These are phyloP conservation scores for Cystofilobasidium macerans DNA, from an alignment of 768 basidiomycete genomes.

Conservation along the genomic window DNA sequence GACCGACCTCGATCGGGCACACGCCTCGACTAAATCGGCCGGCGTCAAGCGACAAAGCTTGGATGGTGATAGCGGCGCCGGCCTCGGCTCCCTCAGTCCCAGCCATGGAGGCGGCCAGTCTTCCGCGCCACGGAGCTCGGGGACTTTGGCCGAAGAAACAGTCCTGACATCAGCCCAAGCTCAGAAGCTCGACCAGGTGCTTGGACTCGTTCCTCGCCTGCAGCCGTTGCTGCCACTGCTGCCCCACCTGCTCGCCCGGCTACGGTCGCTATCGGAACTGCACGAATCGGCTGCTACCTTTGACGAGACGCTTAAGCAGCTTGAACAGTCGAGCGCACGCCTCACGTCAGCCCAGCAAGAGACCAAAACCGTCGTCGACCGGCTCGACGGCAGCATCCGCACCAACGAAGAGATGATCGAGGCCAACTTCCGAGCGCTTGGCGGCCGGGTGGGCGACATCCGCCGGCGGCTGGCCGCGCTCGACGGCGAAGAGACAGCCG, in stretches of 20 bases:
- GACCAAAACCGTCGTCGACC: constrained; percentile 52
- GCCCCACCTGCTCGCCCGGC: constrained; percentile 73
- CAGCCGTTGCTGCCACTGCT: constrained; percentile 43
- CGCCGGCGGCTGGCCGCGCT: constrained; percentile 44
- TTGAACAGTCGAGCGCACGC: constrained; percentile 20
- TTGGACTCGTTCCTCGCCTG: constrained; percentile 40
- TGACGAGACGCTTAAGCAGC: constrained; percentile 49
- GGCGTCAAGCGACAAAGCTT: neutral
- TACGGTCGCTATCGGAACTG: constrained; percentile 69
- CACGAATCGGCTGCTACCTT: constrained; percentile 76
- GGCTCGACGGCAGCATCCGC: constrained; percentile 64
- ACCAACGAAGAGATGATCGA: constrained; percentile 61
- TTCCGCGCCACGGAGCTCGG: too few species aligned
- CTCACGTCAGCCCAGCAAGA: constrained; percentile 65
- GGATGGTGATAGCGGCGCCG: neutral
- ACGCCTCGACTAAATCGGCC: constrained; percentile 35
- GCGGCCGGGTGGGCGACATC: constrained; percentile 52
- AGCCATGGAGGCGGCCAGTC: neutral
- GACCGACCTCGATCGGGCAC: constrained; percentile 76
- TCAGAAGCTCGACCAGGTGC: constrained; percentile 37
- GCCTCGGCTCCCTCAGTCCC: neutral
- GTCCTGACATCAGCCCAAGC: constrained; percentile 35
- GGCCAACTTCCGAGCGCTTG: constrained; percentile 49
- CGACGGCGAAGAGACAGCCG: neutral
- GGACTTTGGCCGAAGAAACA: too few species aligned